Conservation (phyloP, 768 basidiomycete species). For the Naematelia aurantialba region DNA sequence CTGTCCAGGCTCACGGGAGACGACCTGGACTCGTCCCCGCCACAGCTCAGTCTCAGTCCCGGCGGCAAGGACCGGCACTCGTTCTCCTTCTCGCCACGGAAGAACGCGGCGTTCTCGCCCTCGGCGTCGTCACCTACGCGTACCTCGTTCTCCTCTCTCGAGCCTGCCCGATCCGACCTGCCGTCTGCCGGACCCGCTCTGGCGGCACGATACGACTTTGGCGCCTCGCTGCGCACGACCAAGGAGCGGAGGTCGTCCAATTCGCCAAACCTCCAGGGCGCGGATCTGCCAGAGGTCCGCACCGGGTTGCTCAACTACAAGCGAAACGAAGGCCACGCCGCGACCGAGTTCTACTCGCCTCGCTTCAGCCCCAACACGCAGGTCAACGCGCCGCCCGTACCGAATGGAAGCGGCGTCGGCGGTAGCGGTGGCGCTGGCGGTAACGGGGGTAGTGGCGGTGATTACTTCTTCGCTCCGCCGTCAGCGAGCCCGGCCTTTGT, state of each 20-base stretch:
- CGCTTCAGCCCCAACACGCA: conserved; percentile 12
- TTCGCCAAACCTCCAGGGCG: conserved; percentile 18
- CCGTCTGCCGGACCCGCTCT: conserved; percentile 34
- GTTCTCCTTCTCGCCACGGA: conserved; percentile 15
- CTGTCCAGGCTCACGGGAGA: conserved; percentile 62
- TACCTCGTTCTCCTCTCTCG: conserved; percentile 9
- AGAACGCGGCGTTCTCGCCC: conserved; percentile 19
- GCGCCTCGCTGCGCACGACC: conserved; percentile 46
- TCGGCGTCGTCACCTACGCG: conserved; percentile 22
- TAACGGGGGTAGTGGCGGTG: conserved; percentile 8
- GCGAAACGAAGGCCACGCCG: conserved; percentile 21
- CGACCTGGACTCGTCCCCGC: conserved; percentile 30
- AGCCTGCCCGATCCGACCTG: conserved; percentile 17
- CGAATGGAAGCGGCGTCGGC: background rate
- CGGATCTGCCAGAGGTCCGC: conserved; percentile 36
- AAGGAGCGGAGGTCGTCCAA: conserved; percentile 18
- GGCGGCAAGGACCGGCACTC: conserved; percentile 14
- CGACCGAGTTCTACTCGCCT: conserved; percentile 46
- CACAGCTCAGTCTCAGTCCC: conserved; percentile 27
- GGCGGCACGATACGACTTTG: conserved; percentile 51
- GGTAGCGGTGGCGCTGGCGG: background rate
- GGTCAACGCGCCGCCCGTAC: background rate
- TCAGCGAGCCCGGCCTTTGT: background rate
- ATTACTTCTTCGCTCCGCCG: conserved; percentile 27
- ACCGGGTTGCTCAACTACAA: conserved; percentile 31